Conservation (phyloP, 108 stramenopile species). For the Nitzschia sp. region DNA sequence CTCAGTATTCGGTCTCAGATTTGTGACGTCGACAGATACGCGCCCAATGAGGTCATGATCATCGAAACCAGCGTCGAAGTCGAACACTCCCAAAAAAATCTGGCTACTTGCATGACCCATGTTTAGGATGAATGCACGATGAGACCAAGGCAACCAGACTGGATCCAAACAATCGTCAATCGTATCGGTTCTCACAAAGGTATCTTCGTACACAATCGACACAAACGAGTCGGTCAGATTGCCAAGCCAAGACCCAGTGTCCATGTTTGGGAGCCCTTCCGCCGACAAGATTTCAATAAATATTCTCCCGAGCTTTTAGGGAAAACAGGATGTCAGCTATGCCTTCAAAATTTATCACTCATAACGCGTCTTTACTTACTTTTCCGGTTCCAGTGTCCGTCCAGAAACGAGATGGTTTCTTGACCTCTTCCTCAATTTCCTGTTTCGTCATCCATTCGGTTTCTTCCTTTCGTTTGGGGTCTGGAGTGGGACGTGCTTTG, state of each 20-base stretch:
- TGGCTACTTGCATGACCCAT: slow-evolving; percentile 68
- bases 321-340: not conserved
- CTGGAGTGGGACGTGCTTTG: slow-evolving; percentile 62
- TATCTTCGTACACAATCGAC: slow-evolving; percentile 66
- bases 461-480: slow-evolving; percentile 55
- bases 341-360: too few relatives aligned
- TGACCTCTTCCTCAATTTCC: slow-evolving; percentile 46
- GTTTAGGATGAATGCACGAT: slow-evolving; percentile 74
- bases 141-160: slow-evolving; percentile 77
- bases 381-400: slow-evolving; percentile 66
- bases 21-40: slow-evolving; percentile 67
- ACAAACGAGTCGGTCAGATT: slow-evolving; percentile 83
- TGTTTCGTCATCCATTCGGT: slow-evolving; percentile 74
- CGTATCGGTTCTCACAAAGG: slow-evolving; percentile 55
- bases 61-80: slow-evolving; percentile 53
- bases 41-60: slow-evolving; percentile 77
- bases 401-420: slow-evolving; percentile 58
- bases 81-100: slow-evolving; percentile 72
- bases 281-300: slow-evolving; percentile 70
- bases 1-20: slow-evolving; percentile 56
- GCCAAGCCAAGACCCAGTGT: slow-evolving; percentile 50
- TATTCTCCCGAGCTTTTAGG: slow-evolving; percentile 60
- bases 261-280: slow-evolving; percentile 74
- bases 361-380: too few relatives aligned
- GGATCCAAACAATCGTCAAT: slow-evolving; percentile 78